Conservation (phyloP, 2,329 filamentous ascomycete genomes). For the Phialophora verrucosa region DNA sequence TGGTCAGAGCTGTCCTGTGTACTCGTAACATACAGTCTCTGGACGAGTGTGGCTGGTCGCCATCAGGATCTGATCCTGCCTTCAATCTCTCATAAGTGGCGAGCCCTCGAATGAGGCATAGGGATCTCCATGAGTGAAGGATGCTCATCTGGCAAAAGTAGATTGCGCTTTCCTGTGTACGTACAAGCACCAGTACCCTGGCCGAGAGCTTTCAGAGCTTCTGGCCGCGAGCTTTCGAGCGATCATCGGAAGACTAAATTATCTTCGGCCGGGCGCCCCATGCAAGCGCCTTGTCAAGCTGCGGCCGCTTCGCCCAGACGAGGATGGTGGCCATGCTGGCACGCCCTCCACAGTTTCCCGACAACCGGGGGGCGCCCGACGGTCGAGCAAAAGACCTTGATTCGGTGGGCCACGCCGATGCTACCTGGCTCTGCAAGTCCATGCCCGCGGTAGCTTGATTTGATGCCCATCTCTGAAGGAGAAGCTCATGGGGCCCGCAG, state of each 20-base stretch:
- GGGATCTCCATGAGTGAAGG: not conserved
- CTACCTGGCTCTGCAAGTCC: not conserved
- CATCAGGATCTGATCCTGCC: not conserved
- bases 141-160: not conserved
- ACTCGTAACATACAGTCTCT: not conserved
- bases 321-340: not conserved
- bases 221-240: conserved; percentile 1
- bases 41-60: not conserved
- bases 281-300: not conserved
- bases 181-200: not conserved
- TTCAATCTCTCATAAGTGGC: not conserved
- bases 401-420: not conserved
- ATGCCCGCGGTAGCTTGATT: not conserved
- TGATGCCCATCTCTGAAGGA: not conserved
- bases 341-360: conserved; percentile 3
- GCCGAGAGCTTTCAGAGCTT: not conserved
- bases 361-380: conserved; percentile 1
- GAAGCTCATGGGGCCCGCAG: not conserved
- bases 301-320: not conserved
- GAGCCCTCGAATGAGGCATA: not conserved
- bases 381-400: not conserved
- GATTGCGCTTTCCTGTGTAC: not conserved
- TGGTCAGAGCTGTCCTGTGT: not conserved
- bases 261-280: not conserved
- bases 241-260: not conserved